Conservation (phyloP, 306 rosid genomes). For the Boehmeria nivea region DNA sequence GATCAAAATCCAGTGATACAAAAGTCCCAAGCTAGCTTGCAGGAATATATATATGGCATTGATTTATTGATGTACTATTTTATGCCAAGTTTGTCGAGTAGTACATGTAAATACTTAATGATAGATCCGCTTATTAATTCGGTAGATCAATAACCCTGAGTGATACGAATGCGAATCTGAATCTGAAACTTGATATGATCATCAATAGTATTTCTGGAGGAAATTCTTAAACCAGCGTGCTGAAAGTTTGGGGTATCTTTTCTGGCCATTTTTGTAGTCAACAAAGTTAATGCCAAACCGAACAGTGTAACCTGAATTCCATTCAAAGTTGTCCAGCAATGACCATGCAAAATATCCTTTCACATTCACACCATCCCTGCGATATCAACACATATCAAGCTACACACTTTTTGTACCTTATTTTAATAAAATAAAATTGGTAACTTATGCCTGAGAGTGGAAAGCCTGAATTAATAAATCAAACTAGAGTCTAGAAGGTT, state of each 20-base stretch:
- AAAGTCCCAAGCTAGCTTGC: no score
- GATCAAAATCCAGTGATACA: no score
- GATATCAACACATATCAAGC: no score
- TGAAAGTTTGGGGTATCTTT: conserved; percentile 29
- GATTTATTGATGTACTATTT: no score
- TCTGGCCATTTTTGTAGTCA: conserved; percentile 19
- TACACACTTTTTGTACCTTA: no score
- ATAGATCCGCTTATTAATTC: not conserved
- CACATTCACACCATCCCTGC: conserved; percentile 28
- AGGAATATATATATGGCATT: no score
- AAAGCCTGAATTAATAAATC: no score
- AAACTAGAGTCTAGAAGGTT: no score
- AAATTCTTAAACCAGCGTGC: conserved; percentile 26
- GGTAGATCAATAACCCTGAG: not conserved
- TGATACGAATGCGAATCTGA: not conserved
- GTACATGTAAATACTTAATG: no score
- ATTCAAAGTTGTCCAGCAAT: conserved; percentile 29
- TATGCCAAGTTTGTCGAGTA: no score
- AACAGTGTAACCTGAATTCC: conserved; percentile 21
- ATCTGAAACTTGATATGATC: not conserved
- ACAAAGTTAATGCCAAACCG: conserved; percentile 31
- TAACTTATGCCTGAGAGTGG: no score
- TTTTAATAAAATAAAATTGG: no score
- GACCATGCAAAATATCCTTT: conserved; percentile 39
- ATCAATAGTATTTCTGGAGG: conserved; percentile 6